phyloP scores from a whole-genome alignment of 2,329 filamentous ascomycete species.

The Xylaria sp. region DNA sequence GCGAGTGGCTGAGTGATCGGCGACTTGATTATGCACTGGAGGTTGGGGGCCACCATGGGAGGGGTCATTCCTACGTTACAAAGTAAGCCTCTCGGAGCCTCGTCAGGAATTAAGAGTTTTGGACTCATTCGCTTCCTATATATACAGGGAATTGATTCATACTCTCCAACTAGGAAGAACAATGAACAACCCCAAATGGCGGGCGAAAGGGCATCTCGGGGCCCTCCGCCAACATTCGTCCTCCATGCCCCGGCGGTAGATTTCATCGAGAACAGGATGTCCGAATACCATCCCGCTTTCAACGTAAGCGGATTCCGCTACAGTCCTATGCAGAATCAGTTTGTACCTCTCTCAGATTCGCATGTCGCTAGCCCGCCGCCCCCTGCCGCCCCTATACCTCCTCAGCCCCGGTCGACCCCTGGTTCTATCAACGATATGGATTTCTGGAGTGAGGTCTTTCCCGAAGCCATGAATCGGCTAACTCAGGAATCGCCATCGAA shows the following conservation, averaged over 20 bases:
- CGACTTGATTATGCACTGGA: not conserved
- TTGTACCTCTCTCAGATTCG: constrained; percentile 8
- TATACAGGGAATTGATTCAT: too few relatives aligned
- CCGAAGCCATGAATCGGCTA: constrained; percentile 14
- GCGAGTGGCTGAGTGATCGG: not conserved
- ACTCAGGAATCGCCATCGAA: not conserved
- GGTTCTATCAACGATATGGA: constrained; percentile 19
- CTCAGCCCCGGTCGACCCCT: constrained; percentile 14
- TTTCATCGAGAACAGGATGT: constrained; percentile 23
- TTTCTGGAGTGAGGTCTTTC: constrained; percentile 26
- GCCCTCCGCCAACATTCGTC: not conserved
- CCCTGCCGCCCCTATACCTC: not conserved
- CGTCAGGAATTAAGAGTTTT: too few relatives aligned
- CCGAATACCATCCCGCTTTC: constrained; percentile 23
- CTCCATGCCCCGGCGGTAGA: constrained; percentile 25
- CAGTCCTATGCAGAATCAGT: constrained; percentile 19
- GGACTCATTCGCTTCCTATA: not conserved
- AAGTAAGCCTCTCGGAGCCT: not conserved
- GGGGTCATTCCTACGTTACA: not conserved
- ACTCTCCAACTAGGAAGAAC: not conserved
- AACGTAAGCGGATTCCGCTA: constrained; percentile 19
- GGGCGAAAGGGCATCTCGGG: not conserved
- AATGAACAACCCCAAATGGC: not conserved
- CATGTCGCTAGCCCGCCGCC: not conserved
- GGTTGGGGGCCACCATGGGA: not conserved